phyloP scores from a whole-genome alignment of 257 asterid genomes.

The Penstemon eatonii region DNA sequence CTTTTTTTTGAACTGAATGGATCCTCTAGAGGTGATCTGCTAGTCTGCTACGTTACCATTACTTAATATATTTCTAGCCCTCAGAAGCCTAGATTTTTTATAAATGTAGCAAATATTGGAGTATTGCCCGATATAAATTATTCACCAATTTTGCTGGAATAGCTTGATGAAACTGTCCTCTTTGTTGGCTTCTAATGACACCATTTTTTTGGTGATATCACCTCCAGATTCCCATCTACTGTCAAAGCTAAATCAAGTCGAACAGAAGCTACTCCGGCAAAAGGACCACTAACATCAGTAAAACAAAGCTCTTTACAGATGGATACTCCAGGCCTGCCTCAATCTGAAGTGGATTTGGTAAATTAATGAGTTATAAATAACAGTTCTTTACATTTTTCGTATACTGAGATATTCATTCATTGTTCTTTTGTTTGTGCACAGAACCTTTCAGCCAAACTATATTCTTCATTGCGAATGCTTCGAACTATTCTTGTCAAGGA shows the following conservation, averaged over 20 bases:
- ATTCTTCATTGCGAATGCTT: conserved; percentile 57
- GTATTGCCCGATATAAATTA: background rate
- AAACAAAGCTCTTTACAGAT: conserved; percentile 43
- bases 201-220: conserved; percentile 19
- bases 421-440: conserved; percentile 29
- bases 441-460: conserved; percentile 71
- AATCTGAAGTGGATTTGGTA: conserved; percentile 61
- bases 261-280: conserved; percentile 70
- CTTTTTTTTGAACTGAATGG: background rate
- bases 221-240: conserved; percentile 65
- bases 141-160: conserved; percentile 7
- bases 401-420: conserved; percentile 12
- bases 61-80: conserved; percentile 11
- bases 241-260: conserved; percentile 56
- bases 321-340: conserved; percentile 49
- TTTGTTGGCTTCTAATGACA: conserved; percentile 17
- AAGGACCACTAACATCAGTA: conserved; percentile 55
- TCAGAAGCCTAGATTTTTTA: background rate
- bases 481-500: conserved; percentile 59
- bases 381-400: conserved; percentile 20
- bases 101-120: conserved; percentile 13
- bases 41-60: background rate
- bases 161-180: conserved; percentile 10
- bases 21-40: background rate
- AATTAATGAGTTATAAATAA: conserved; percentile 19